phyloP scores from a whole-genome alignment of 192 early-diverging fungal species.

The Coemansia sp. region DNA sequence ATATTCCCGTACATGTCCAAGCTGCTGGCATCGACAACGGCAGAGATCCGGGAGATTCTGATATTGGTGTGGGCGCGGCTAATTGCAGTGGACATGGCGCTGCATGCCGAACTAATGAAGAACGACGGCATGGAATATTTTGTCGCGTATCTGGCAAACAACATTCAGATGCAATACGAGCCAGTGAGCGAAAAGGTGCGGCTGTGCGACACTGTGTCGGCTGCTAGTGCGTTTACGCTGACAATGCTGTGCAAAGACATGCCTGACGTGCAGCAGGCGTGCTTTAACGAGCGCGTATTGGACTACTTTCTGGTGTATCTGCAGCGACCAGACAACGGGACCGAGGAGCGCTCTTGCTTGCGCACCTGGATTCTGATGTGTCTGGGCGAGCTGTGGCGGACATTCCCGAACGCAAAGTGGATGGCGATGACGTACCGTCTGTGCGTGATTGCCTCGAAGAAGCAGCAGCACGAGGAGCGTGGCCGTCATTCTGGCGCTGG shows the following conservation, averaged over 20 bases:
- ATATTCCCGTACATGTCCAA: conserved; percentile 98
- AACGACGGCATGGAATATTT: conserved; percentile 92
- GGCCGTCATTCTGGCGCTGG: neutral
- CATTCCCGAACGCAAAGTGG: conserved; percentile 63
- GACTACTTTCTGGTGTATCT: conserved; percentile 54
- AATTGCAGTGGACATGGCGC: conserved; percentile 85
- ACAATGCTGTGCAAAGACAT: conserved; percentile 89
- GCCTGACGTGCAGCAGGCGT: conserved; percentile 80
- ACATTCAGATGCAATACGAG: conserved; percentile 58
- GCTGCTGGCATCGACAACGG: conserved; percentile 86
- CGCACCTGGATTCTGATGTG: conserved; percentile 91
- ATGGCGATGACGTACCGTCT: conserved; percentile 52
- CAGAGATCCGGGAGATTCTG: conserved; percentile 89
- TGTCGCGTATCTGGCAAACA: conserved; percentile 79
- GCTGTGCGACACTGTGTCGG: conserved; percentile 48
- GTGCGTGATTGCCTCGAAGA: conserved; percentile 55
- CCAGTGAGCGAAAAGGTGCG: conserved; percentile 51
- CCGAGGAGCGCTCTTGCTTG: conserved; percentile 53
- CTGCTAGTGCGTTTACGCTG: conserved; percentile 84
- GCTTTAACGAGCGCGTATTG: conserved; percentile 58
- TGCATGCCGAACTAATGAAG: conserved; percentile 89
- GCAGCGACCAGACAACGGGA: conserved; percentile 50
- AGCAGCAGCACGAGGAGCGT: conserved; percentile 25
- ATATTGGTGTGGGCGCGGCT: conserved; percentile 98
- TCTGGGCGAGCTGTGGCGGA: conserved; percentile 81